phyloP scores from a whole-genome alignment of 106 monocot species.

The Allium fistulosum region DNA sequence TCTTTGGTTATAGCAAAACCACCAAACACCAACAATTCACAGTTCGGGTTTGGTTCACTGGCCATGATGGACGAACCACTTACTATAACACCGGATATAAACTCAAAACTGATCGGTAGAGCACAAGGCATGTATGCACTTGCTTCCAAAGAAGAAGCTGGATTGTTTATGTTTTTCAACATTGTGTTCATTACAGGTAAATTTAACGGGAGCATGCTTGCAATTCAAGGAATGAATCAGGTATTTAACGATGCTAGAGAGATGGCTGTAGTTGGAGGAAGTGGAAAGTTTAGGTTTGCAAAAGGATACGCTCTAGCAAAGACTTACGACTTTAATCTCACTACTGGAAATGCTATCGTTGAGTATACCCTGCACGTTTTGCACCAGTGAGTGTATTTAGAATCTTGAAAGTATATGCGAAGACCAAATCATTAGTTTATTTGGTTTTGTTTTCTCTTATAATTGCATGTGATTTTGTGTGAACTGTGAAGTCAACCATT shows the following conservation, averaged over 20 bases:
- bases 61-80: conserved; percentile 38
- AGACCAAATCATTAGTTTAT: too few species aligned
- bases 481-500: too few species aligned
- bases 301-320: not conserved
- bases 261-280: conserved; percentile 10
- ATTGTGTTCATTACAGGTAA: not conserved
- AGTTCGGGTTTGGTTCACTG: conserved; percentile 26
- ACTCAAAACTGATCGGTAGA: conserved; percentile 21
- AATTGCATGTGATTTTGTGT: too few species aligned
- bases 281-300: not conserved
- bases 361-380: not conserved
- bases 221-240: not conserved
- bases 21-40: not conserved
- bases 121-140: conserved; percentile 28
- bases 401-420: too few species aligned
- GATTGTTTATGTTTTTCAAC: conserved; percentile 10
- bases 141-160: conserved; percentile 18
- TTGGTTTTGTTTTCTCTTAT: too few species aligned
- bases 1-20: conserved; percentile 13
- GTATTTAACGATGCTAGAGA: conserved; percentile 1
- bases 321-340: not conserved
- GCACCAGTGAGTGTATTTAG: not conserved
- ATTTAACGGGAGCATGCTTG: conserved; percentile 4
- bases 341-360: not conserved
- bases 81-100: conserved; percentile 14